Percentiles rank a stretch among this genome's conserved stretches.
Conservation (phyloP, 2,329 filamentous ascomycete genomes). For the Elsinoe fawcettii region DNA sequence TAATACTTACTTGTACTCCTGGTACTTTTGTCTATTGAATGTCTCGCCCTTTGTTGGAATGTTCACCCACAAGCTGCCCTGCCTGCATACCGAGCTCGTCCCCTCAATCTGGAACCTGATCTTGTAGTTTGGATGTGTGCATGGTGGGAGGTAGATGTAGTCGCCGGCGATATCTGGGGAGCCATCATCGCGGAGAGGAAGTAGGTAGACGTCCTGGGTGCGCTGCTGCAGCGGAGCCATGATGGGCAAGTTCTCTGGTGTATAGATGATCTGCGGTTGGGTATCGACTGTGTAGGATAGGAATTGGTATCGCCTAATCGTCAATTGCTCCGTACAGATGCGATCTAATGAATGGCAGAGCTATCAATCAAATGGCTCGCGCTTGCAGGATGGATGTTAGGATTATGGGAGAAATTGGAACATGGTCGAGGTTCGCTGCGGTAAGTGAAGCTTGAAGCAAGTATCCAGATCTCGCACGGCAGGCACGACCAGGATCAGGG, state of each 20-base stretch:
- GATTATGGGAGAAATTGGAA: background rate
- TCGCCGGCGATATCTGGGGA: conserved; percentile 80
- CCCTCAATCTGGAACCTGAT: conserved; percentile 89
- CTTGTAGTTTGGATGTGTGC: conserved; percentile 62
- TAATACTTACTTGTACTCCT: conserved; percentile 72
- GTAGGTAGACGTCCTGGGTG: conserved; percentile 59
- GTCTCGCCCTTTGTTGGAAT: conserved; percentile 68
- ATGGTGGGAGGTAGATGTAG: conserved; percentile 85
- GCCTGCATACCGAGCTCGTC: conserved; percentile 86
- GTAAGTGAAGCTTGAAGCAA: background rate
- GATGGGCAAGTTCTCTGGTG: conserved; percentile 10
- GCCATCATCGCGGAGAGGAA: conserved; percentile 87
- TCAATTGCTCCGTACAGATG: conserved; percentile 10
- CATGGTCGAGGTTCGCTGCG: conserved; percentile 1
- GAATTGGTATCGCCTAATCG: background rate
- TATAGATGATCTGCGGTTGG: background rate
- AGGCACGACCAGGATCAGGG: background rate
- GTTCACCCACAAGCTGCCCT: conserved; percentile 95
- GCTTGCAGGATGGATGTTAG: conserved; percentile 2
- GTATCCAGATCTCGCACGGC: background rate
- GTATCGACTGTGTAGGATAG: background rate
- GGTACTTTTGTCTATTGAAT: conserved; percentile 73
- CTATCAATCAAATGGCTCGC: background rate
- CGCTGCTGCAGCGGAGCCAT: conserved; percentile 33
- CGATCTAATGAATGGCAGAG: conserved; percentile 3